These are phyloP conservation scores for Pyrenophora teres DNA, from an alignment of 2,329 filamentous ascomycete genomes.

Conservation along the genomic window DNA sequence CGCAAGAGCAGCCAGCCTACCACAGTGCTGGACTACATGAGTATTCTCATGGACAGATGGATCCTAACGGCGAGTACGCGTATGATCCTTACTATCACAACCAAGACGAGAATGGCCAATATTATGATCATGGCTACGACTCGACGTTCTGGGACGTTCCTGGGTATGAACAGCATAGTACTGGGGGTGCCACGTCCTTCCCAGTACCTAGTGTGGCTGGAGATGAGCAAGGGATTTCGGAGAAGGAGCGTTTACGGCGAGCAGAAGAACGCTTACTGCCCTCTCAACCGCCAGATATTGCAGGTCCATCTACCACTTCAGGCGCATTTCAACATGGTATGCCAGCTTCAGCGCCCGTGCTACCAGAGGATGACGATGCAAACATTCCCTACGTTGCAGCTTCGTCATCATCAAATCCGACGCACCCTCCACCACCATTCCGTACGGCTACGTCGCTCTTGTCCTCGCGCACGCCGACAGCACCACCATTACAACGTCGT, in stretches of 20 bases:
- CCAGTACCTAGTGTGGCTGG: conserved; percentile 55
- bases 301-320: conserved; percentile 50
- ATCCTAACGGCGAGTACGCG: conserved; percentile 17
- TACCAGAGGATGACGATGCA: conserved; percentile 41
- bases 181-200: conserved; percentile 53
- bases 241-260: conserved; percentile 79
- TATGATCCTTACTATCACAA: conserved; percentile 38
- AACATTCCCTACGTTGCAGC: conserved; percentile 27
- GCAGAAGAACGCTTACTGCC: conserved; percentile 81
- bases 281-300: conserved; percentile 69
- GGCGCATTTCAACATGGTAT: conserved; percentile 40
- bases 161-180: conserved; percentile 33
- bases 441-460: conserved; percentile 19
- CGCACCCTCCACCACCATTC: conserved; percentile 36
- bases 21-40: conserved; percentile 31
- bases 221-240: conserved; percentile 68
- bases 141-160: conserved; percentile 37
- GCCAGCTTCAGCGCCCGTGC: conserved; percentile 43
- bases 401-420: conserved; percentile 25
- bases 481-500: conserved; percentile 21
- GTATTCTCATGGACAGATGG: conserved; percentile 19
- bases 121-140: conserved; percentile 42
- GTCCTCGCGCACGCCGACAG: conserved; percentile 9
- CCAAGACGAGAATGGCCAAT: conserved; percentile 40
- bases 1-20: conserved; percentile 15